A percentile compares a stretch with the other conserved stretches of the same genome.
These are phyloP conservation scores for Polygonum maritimum DNA, from an alignment of 148 eudicot genomes.

Conservation along the genomic window DNA sequence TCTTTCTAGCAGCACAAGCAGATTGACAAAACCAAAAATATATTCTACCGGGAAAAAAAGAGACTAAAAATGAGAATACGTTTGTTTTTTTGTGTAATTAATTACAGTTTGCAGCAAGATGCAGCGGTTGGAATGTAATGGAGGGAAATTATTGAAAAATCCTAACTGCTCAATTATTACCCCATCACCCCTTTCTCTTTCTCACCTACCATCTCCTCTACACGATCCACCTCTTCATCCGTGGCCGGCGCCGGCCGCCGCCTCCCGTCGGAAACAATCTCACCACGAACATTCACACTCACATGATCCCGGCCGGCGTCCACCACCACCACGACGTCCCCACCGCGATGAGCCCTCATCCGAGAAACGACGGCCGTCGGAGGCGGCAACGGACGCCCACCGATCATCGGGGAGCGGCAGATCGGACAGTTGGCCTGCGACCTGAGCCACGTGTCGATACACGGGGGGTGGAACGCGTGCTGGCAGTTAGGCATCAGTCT, in stretches of 20 bases:
- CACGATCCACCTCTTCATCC: neutral
- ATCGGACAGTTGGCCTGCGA: constrained; percentile 11
- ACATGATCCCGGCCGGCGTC: neutral
- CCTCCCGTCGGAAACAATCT: constrained; percentile 5
- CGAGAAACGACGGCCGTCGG: constrained; percentile 1
- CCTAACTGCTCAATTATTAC: neutral
- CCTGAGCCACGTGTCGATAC: constrained; percentile 16
- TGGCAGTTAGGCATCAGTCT: constrained; percentile 16
- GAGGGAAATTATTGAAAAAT: neutral
- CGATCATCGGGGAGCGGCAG: constrained; percentile 7
- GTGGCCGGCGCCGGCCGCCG: neutral
- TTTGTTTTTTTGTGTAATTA: neutral
- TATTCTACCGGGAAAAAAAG: neutral
- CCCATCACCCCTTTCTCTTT: neutral
- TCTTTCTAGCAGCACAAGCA: neutral
- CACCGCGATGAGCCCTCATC: neutral
- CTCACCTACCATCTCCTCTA: neutral
- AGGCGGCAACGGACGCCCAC: neutral
- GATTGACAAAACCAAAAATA: neutral
- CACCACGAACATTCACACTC: neutral
- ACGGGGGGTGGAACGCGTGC: constrained; percentile 12
- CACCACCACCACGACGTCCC: neutral
- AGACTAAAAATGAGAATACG: neutral
- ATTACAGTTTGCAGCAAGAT: constrained; percentile 3
- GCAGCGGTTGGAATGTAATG: neutral